These are phyloP conservation scores for Podospora australis DNA, from an alignment of 495 filamentous ascomycete genomes.

Conservation along the genomic window DNA sequence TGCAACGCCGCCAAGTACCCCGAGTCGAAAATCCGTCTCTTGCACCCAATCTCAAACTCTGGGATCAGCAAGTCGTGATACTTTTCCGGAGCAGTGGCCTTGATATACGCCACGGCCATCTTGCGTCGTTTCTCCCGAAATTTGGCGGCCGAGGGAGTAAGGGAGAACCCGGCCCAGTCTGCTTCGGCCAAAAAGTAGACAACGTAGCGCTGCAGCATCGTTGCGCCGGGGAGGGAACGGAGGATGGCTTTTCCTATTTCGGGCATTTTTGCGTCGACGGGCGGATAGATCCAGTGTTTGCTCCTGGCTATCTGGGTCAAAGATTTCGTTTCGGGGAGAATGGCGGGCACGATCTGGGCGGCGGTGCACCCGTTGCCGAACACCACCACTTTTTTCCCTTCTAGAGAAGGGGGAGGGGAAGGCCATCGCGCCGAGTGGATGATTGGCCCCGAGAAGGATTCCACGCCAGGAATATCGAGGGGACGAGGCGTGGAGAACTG, in stretches of 20 bases:
- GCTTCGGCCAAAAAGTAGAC: slow-evolving; percentile 25
- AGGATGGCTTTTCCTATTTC: slow-evolving; percentile 9
- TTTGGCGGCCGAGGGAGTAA: slow-evolving; percentile 8
- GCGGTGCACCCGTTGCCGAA: slow-evolving; percentile 57
- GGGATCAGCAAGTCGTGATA: slow-evolving; percentile 39
- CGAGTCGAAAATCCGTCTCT: slow-evolving; percentile 39
- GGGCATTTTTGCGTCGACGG: slow-evolving; percentile 19
- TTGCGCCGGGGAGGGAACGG: slow-evolving; percentile 23
- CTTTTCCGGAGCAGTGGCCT: slow-evolving; percentile 30
- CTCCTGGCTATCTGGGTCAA: slow-evolving; percentile 32
- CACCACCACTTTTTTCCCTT: slow-evolving; percentile 50
- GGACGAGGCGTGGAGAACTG: slow-evolving; percentile 34
- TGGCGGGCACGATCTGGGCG: slow-evolving; percentile 37
- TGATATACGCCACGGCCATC: slow-evolving; percentile 28
- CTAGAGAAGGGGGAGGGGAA: slow-evolving; percentile 36
- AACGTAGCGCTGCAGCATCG: slow-evolving; percentile 18
- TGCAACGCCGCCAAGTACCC: slow-evolving; percentile 27
- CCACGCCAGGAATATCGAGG: slow-evolving; percentile 45
- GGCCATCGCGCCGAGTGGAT: slow-evolving; percentile 59
- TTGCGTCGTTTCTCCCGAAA: slow-evolving; percentile 10
- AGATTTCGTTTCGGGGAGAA: slow-evolving; percentile 18
- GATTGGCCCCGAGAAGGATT: slow-evolving; percentile 48
- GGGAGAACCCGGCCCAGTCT: slow-evolving; percentile 21
- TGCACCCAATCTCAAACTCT: slow-evolving; percentile 38
- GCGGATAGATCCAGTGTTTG: slow-evolving; percentile 33